phyloP scores from a whole-genome alignment of 1,284 basidiomycete genomes.

The Leccinum angustisporum region DNA sequence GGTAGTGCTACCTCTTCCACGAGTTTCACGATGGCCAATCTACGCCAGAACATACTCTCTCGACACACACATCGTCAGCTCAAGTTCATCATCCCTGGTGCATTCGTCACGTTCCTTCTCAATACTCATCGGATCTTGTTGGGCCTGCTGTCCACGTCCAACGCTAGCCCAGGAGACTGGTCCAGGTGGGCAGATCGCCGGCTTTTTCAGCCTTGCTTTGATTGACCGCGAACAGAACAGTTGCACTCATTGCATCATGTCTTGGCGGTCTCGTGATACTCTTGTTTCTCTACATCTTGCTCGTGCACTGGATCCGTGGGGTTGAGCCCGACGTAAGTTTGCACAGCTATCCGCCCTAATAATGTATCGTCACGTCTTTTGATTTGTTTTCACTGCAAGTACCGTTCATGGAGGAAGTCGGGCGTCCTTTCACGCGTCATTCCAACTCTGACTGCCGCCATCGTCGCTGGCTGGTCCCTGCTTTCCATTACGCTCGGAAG shows the following conservation, averaged over 20 bases:
- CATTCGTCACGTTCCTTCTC: conserved; percentile 57
- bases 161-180: conserved; percentile 39
- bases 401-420: conserved; percentile 61
- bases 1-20: neutral
- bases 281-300: conserved; percentile 70
- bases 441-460: conserved; percentile 63
- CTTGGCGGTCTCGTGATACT: conserved; percentile 58
- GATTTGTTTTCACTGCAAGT: conserved; percentile 39
- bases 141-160: conserved; percentile 37
- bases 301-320: conserved; percentile 62
- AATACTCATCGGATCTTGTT: conserved; percentile 53
- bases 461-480: conserved; percentile 66
- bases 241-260: conserved; percentile 48
- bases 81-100: conserved; percentile 72
- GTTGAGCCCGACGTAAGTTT: conserved; percentile 64
- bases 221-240: conserved; percentile 40
- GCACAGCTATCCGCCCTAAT: neutral
- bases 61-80: conserved; percentile 63
- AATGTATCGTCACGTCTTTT: conserved; percentile 2
- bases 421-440: conserved; percentile 58
- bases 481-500: conserved; percentile 60
- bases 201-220: neutral
- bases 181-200: conserved; percentile 49
- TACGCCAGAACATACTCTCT: conserved; percentile 24
- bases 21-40: conserved; percentile 16